Percentiles rank a stretch among this genome's conserved stretches.
phyloP scores from a whole-genome alignment of 2,329 filamentous ascomycete species.

The Epichloe coenophiala region DNA sequence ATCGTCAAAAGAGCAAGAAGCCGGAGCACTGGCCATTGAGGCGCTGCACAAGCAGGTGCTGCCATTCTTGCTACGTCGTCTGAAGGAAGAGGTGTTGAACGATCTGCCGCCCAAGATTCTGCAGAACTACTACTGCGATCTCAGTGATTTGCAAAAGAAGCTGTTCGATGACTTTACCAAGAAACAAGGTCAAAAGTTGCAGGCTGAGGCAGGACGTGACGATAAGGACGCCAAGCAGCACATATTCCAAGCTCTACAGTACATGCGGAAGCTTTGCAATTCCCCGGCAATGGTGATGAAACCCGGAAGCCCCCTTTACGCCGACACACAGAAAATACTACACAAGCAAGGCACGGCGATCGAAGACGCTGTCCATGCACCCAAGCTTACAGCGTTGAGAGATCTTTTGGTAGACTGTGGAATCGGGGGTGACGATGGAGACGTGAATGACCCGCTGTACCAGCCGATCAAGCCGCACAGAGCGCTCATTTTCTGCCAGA shows the following conservation, averaged over 20 bases:
- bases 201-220: conserved; percentile 66
- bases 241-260: conserved; percentile 97
- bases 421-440: conserved; percentile 65
- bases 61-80: conserved; percentile 84
- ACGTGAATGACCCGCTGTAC: conserved; percentile 45
- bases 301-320: conserved; percentile 80
- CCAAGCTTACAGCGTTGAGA: conserved; percentile 78
- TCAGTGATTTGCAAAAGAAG: conserved; percentile 86
- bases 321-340: conserved; percentile 71
- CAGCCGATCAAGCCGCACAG: conserved; percentile 91
- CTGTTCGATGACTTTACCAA: conserved; percentile 94
- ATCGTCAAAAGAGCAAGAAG: conserved; percentile 95
- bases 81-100: conserved; percentile 95
- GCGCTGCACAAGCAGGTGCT: conserved; percentile 97
- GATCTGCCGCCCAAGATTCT: conserved; percentile 96
- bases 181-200: conserved; percentile 80
- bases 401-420: conserved; percentile 97
- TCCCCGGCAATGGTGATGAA: conserved; percentile 95
- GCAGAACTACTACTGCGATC: conserved; percentile 98
- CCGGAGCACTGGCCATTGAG: conserved; percentile 88
- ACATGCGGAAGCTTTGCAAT: conserved; percentile 99
- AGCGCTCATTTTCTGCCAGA: conserved; percentile 94
- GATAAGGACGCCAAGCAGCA: conserved; percentile 95
- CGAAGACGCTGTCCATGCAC: conserved; percentile 76
- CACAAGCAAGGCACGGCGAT: conserved; percentile 67